These are phyloP conservation scores for Trichosporon asahii DNA, from an alignment of 1,284 basidiomycete species.

Conservation along the genomic window DNA sequence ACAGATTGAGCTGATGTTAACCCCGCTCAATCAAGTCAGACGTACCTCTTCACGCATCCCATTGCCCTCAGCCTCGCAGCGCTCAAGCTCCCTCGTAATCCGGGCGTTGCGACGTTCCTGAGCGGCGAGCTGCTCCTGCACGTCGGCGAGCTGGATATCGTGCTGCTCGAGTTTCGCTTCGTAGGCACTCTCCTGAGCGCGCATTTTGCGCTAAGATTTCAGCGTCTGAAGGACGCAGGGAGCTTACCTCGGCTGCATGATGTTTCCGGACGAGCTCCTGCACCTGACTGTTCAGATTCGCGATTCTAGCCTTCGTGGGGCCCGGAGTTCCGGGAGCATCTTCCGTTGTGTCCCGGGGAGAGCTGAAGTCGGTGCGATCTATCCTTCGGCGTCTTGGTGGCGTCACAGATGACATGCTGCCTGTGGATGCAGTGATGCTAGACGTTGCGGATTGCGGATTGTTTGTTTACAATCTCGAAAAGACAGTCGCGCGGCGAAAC, in stretches of 20 bases:
- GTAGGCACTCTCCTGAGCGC: slow-evolving; percentile 17
- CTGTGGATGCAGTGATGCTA: background rate
- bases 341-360: background rate
- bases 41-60: slow-evolving; percentile 43
- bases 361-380: slow-evolving; percentile 1
- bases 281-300: slow-evolving; percentile 35
- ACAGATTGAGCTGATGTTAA: slow-evolving; percentile 35
- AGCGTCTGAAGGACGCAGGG: background rate
- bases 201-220: slow-evolving; percentile 25
- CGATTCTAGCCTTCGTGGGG: slow-evolving; percentile 35
- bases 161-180: background rate
- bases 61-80: slow-evolving; percentile 30
- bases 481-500: background rate
- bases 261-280: slow-evolving; percentile 40
- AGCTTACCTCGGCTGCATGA: slow-evolving; percentile 32
- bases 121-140: background rate
- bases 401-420: background rate
- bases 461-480: background rate
- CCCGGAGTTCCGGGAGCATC: slow-evolving; percentile 38
- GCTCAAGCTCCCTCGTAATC: slow-evolving; percentile 25
- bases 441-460: background rate
- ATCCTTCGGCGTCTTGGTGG: background rate
- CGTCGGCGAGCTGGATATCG: background rate
- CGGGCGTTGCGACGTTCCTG: slow-evolving; percentile 4
- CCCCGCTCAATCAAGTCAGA: too few relatives aligned